Percentiles rank a stretch among this genome's conserved stretches.
Evolutionary conservation across 371 early-diverging fungal genomes (phyloP).

Genomic region (Mortierella polycephala): DNA sequence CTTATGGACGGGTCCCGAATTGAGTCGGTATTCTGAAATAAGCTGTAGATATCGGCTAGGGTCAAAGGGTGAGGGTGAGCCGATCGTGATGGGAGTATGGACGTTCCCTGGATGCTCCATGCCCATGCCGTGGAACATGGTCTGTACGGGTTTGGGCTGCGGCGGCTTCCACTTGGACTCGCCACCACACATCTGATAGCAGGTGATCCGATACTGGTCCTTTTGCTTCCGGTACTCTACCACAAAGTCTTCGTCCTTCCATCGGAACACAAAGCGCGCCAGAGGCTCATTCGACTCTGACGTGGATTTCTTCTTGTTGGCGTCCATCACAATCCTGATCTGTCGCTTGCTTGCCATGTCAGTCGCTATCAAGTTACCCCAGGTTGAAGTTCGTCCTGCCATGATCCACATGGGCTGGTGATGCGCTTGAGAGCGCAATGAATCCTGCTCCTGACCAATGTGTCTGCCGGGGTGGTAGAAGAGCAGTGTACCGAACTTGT

Average conservation of each 20-base stretch:
- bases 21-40: slow-evolving; percentile 34
- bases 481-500: slow-evolving; percentile 32
- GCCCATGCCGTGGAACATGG: slow-evolving; percentile 38
- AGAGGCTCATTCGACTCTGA: slow-evolving; percentile 18
- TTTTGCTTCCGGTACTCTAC: slow-evolving; percentile 45
- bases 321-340: slow-evolving; percentile 35
- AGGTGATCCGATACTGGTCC: slow-evolving; percentile 45
- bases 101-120: slow-evolving; percentile 24
- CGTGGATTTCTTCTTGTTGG: slow-evolving; percentile 34
- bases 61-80: slow-evolving; percentile 38
- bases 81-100: slow-evolving; percentile 5
- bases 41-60: slow-evolving; percentile 34
- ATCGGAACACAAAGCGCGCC: slow-evolving; percentile 45
- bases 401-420: slow-evolving; percentile 30
- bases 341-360: slow-evolving; percentile 29
- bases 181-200: slow-evolving; percentile 49
- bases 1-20: slow-evolving; percentile 42
- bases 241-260: slow-evolving; percentile 49
- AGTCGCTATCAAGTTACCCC: slow-evolving; percentile 34
- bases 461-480: slow-evolving; percentile 46
- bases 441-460: slow-evolving; percentile 44
- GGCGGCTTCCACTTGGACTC: slow-evolving; percentile 41
- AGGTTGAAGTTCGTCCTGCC: slow-evolving; percentile 38
- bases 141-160: slow-evolving; percentile 10
- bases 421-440: slow-evolving; percentile 13